Evolutionary conservation across 129 eudicot species (phyloP), one percentile per base, ranked within the genome.

Genomic region (Apium graveolens): DNA sequence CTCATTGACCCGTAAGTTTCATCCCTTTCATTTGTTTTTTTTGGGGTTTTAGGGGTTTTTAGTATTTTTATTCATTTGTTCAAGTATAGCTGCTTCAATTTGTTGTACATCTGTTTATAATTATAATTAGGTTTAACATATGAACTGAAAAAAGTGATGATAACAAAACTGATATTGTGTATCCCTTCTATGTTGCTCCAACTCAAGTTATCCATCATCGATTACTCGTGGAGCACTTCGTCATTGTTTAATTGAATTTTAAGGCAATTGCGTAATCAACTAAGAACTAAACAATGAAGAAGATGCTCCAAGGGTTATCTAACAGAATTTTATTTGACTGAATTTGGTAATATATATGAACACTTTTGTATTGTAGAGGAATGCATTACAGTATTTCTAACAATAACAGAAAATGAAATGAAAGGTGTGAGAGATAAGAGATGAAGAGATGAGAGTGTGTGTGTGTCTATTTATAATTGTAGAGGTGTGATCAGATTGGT

Each of bases 1-100:
- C 96, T 93, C 73, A 91, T 93, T 77, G 98, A 93, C 76, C 90
- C 93, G 98, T 93, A 89, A 80, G 89, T 46, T 73, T 80, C 42
- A 73, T 43, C 41, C 41, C 26, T 63, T n/a, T 26, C 29, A 18
- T 3, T n/a, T 17, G 34, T 21, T 34, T 14, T 26, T 17, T 66
- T 35, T 35, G 18, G 12, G 11, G 2, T 31, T 31, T 31, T 27
- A 16, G 7, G 41, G n/a, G 21, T 35, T 17, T 69, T 2, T 13
- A 26, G 35, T 4, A 18, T 18, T 5, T 17, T 2, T 2, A 31
- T 1, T 65, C 39, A 34, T 29, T 18, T 31, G 1, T 31, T 7
- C 0, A 29, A 31, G 14, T 21, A 53, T 1, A 21, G 16, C 32
- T 60, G 34, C 32, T 60, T 2, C 31, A 60, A 57, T 3, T n/a